A percentile compares a stretch with the other conserved stretches of the same genome.
Evolutionary conservation across 2,329 filamentous ascomycete genomes (phyloP).

Genomic region (Elsinoe perseae): DNA sequence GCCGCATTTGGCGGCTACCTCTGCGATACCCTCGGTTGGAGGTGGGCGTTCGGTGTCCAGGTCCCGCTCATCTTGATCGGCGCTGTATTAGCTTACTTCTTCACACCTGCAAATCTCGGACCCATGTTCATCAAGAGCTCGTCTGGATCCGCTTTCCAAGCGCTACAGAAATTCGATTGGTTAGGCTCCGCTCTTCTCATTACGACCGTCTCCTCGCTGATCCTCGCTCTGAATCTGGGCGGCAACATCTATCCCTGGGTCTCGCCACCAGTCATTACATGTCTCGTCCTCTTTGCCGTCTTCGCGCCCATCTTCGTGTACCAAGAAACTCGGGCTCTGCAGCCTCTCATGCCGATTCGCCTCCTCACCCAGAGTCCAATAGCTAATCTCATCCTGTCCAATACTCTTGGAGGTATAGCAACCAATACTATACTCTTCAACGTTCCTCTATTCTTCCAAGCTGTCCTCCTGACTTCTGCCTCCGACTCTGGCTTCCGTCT

Average conservation of each 20-base stretch:
- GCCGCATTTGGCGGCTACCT: constrained; percentile 63
- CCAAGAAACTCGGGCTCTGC: constrained; percentile 38
- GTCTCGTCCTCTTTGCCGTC: constrained; percentile 37
- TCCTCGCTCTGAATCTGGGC: constrained; percentile 39
- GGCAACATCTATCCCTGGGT: constrained; percentile 46
- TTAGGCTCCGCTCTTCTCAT: constrained; percentile 43
- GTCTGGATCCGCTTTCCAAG: constrained; percentile 35
- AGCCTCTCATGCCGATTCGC: constrained; percentile 44
- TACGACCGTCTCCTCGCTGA: constrained; percentile 32
- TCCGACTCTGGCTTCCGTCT: constrained; percentile 67
- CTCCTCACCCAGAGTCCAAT: constrained; percentile 42
- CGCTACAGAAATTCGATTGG: constrained; percentile 44
- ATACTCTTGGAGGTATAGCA: constrained; percentile 44
- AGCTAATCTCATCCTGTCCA: constrained; percentile 44
- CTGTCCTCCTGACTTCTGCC: constrained; percentile 41
- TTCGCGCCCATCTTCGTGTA: constrained; percentile 34
- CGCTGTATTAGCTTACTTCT: constrained; percentile 36
- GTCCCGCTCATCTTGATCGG: constrained; percentile 43
- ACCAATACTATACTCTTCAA: constrained; percentile 58
- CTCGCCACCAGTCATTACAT: constrained; percentile 43
- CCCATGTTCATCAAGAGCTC: constrained; percentile 37
- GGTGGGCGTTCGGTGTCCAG: constrained; percentile 57
- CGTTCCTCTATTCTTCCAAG: constrained; percentile 59
- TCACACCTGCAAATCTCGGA: constrained; percentile 40
- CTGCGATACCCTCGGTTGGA: constrained; percentile 63